Base-by-base conservation (phyloP, 2,329 filamentous ascomycete species). In the Hypoxylon sp. region DNA sequence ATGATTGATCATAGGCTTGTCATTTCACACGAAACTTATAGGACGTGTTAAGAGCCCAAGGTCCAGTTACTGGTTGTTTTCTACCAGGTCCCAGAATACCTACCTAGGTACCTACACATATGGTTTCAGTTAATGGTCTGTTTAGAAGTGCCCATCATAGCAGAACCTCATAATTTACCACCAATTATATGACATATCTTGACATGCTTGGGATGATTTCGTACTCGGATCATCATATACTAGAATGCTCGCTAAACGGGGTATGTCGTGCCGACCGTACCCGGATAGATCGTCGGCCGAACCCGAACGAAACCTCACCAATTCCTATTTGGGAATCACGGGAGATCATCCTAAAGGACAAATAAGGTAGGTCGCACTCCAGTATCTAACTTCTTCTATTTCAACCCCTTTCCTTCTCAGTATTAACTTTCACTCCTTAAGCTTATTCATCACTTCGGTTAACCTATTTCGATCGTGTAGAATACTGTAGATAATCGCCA, bases 241-340 rank as follows among this genome's bases (percentile, higher is more conserved):
- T 13, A n/a, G 13, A 17, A 37, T 25, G 11, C 13, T 22, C 17
- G 17, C 20, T 35, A 35, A 48, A 49, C 55, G 55, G 55, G 20
- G 13, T 13, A 48, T 59, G 44, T 59, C 14, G 20, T 37, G 42
- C 42, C 55, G 55, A 40, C 25, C 20, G 14, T 53, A n/a, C 54
- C 54, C 37, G 53, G 46, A 22, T 2, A 20, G 48, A 35, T 46
- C 17, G 33, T 25, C 30, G 11, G 17, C 20, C 6, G 60, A 27
- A 53, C 13, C 54, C 27, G 22, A 25, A 25, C 11, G 60, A 27
- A 53, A 30, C 54, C 46, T 58, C 53, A 48, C 30, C 30, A 5
- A 37, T 44, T 46, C 61, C 54, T 25, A 44, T 64, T 64, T 35
- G 46, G 61, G 54, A 64, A 53, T 44, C 10, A 27, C 61, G 61